Conservation (phyloP, 768 basidiomycete genomes). For the Pleurotus djamor region DNA sequence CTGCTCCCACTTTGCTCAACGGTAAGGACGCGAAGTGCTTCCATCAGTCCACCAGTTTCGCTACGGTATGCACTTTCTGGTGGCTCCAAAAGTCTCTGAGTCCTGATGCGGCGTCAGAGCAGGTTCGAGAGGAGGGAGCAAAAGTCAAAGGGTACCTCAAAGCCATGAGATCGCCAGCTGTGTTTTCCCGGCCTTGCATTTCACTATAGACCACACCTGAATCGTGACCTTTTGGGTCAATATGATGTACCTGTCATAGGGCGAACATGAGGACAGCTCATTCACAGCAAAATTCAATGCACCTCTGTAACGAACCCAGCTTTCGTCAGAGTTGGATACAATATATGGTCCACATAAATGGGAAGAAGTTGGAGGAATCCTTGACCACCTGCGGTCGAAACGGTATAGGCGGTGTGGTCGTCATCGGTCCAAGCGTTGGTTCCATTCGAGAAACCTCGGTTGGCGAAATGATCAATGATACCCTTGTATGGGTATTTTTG, state of each 20-base stretch:
- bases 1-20: constrained; percentile 77
- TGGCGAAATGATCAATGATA: constrained; percentile 91
- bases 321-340: constrained; percentile 93
- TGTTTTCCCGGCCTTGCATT: constrained; percentile 97
- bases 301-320: constrained; percentile 70
- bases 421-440: constrained; percentile 98
- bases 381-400: constrained; percentile 92
- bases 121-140: not conserved
- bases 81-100: constrained; percentile 81
- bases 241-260: constrained; percentile 77
- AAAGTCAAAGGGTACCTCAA: constrained; percentile 52
- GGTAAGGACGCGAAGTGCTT: constrained; percentile 79
- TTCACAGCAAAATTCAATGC: constrained; percentile 13
- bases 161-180: constrained; percentile 87
- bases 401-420: constrained; percentile 94
- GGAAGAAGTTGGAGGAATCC: constrained; percentile 85
- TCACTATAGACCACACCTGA: constrained; percentile 96
- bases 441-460: constrained; percentile 88
- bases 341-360: constrained; percentile 93
- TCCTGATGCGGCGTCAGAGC: constrained; percentile 34
- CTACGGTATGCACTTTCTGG: constrained; percentile 86
- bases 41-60: constrained; percentile 97
- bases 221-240: constrained; percentile 87
- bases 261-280: not conserved
- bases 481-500: constrained; percentile 96